Conservation (phyloP, 2,329 filamentous ascomycete genomes). For the Pseudopyrenochaeta lycopersici region DNA sequence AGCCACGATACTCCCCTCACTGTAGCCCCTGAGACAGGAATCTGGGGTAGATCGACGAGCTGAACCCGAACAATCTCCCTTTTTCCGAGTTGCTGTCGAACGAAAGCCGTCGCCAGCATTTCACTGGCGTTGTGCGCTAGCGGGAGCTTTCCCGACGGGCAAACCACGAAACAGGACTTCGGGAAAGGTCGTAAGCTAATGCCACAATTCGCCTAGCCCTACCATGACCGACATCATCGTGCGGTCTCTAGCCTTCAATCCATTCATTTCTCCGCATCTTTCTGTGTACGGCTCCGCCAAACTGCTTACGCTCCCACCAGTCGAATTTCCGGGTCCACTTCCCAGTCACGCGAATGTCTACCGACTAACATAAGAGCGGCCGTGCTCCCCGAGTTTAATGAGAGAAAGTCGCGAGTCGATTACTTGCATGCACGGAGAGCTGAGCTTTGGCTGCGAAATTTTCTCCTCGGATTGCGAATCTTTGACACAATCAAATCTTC, state of each 20-base stretch:
- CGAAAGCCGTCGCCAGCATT: conserved; percentile 18
- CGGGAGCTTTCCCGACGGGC: conserved; percentile 31
- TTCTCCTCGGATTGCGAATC: conserved; percentile 24
- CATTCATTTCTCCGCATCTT: conserved; percentile 30
- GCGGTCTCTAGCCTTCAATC: conserved; percentile 15
- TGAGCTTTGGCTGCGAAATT: conserved; percentile 24
- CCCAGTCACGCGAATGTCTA: conserved; percentile 15
- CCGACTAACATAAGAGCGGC: conserved; percentile 29
- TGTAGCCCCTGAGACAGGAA: neutral
- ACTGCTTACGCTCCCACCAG: conserved; percentile 11
- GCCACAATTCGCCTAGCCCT: conserved; percentile 9
- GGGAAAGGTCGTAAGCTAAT: conserved; percentile 14
- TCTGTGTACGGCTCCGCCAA: conserved; percentile 20
- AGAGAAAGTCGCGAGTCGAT: conserved; percentile 18
- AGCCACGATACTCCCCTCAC: neutral
- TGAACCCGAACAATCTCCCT: conserved; percentile 29
- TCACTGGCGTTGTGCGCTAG: conserved; percentile 1
- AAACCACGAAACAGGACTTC: conserved; percentile 10
- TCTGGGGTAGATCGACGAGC: neutral
- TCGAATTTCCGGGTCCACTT: conserved; percentile 13
- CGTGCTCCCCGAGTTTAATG: conserved; percentile 26
- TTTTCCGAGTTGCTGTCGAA: conserved; percentile 27
- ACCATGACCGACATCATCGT: conserved; percentile 27
- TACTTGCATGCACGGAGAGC: conserved; percentile 17
- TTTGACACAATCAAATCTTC: conserved; percentile 24